Base-by-base conservation (phyloP, 805 yeast species). In the Yarrowia phangngaensis region DNA sequence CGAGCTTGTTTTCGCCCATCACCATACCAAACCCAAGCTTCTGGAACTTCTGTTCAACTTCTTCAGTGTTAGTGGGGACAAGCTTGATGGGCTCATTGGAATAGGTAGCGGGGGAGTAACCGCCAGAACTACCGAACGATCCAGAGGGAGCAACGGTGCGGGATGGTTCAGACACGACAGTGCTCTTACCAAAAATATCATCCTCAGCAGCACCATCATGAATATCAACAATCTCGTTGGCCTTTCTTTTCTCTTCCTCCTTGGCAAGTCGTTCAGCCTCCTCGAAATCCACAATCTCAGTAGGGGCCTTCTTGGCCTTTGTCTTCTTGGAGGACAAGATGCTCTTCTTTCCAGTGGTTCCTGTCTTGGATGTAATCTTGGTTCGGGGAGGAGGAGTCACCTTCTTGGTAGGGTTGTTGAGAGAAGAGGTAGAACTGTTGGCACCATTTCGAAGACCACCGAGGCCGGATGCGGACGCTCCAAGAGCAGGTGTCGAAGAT, bases 1-100 rank as follows among this genome's bases (percentile, higher is more conserved):
- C 17, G 9, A 56, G 26, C 60, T 60, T 29, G 48, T 29, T 41
- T 32, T 38, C 32, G 22, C 48, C 48, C 43, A 71, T 75, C 5
- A 79, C 76, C 94, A 87, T 89, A 57, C 97, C 97, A 60, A 88
- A 88, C 0, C 96, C 95, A 54, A 88, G 71, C 62, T 76, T 82
- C 53, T 92, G 92, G 63, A 85, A 80, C 54, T 30, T 40, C 50
- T 53, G 38, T 26, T 33, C 50, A 9, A 32, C 40, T 19, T 26
- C 20, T 46, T 41, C 33, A 53, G 54, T 43, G 41, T 31, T 32
- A 23, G 24, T 33, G 32, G 38, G 38, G 16, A 33, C 38, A 22
- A 33, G 40, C 50, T 31, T 32, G 32, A 32, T 15, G 40, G 50
- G 50, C 41, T 45, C 40, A 26, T 31, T 31, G 8, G 40, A 4